Evolutionary conservation across 352 stramenopile species (phyloP), one percentile per base, ranked within the genome.

Genomic region (Phytophthora multivora): DNA sequence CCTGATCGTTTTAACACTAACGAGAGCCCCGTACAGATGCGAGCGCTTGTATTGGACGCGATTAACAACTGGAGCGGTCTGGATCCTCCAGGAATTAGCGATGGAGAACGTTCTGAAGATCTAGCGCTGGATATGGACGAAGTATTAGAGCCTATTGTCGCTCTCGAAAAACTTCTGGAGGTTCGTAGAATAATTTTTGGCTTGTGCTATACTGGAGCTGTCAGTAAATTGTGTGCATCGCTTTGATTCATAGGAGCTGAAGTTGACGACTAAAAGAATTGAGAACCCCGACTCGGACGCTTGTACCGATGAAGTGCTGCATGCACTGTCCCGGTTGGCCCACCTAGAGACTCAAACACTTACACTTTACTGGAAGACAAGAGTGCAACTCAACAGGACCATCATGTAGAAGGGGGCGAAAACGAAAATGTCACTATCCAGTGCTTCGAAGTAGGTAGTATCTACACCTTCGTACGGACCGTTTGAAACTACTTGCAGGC

Each of bases 291-390:
- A 76, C 0, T 71, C 51, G 28, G 45, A 68, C 35, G 43, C 66
- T 19, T 85, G 78, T 23, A 83, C 63, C 2, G 75, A 85, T 41
- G 78, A 88, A 66, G 63, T 88, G 12, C 48, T 86, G 23, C 68
- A 67, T 30, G 62, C 75, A 28, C 64, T 88, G 11, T 63, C 71
- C 7, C 63, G 78, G 25, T 36, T 88, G 21, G 69, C 75, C 19
- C 51, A 66, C 0, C 26, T 81, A 3, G 78, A 88, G 42, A 77
- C 61, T 2, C 71, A 80, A 45, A 75, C 73, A 11, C 76, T 88
- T 25, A 62, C 78, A 12, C 45, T 88, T 7, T 88, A 88, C 51
- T 88, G 78, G 78, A 77, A 83, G 35, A 71, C 65, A 49, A 68
- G 78, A n/a, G 40, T 62, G 15, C 52, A 61, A 16, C 52, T 84